Evolutionary conservation across 1,139 yeast species (phyloP).

Genomic region (Yamadazyma jaroonii): DNA sequence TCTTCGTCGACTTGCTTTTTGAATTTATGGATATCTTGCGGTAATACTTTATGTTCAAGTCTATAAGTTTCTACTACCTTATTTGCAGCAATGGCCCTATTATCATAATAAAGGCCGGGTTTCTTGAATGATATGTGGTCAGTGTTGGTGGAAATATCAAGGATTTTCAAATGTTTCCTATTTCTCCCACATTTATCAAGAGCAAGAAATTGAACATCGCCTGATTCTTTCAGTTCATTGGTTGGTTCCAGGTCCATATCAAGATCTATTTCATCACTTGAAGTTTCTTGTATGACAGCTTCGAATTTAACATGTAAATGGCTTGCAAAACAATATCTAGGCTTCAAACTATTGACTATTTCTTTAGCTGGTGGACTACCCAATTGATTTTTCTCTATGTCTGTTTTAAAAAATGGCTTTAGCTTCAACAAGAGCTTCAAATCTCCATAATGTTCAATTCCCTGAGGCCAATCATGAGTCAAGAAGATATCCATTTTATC

Average conservation of each 20-base stretch:
- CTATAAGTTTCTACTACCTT: constrained; percentile 33
- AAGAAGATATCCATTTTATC: constrained; percentile 49
- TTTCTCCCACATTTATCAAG: constrained; percentile 65
- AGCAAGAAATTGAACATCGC: constrained; percentile 65
- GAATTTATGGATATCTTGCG: constrained; percentile 4
- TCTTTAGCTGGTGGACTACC: constrained; percentile 76
- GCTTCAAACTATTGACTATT: constrained; percentile 54
- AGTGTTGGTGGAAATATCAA: constrained; percentile 8
- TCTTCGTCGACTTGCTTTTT: constrained; percentile 21
- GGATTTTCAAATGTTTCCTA: constrained; percentile 12
- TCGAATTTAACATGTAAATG: constrained; percentile 79
- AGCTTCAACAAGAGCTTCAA: constrained; percentile 38
- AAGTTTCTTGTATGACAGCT: constrained; percentile 35
- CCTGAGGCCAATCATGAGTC: constrained; percentile 95
- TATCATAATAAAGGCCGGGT: constrained; percentile 34
- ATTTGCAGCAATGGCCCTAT: constrained; percentile 48
- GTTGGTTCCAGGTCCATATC: constrained; percentile 25
- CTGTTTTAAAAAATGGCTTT: constrained; percentile 70
- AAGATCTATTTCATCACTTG: constrained; percentile 21
- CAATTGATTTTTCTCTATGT: constrained; percentile 55
- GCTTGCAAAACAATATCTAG: constrained; percentile 81
- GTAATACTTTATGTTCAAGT: background rate
- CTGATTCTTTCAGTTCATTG: constrained; percentile 1
- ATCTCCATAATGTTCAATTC: constrained; percentile 68
- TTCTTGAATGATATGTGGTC: constrained; percentile 11